Base-by-base conservation (phyloP, 2,329 filamentous ascomycete species). In the Talaromyces sp. region DNA sequence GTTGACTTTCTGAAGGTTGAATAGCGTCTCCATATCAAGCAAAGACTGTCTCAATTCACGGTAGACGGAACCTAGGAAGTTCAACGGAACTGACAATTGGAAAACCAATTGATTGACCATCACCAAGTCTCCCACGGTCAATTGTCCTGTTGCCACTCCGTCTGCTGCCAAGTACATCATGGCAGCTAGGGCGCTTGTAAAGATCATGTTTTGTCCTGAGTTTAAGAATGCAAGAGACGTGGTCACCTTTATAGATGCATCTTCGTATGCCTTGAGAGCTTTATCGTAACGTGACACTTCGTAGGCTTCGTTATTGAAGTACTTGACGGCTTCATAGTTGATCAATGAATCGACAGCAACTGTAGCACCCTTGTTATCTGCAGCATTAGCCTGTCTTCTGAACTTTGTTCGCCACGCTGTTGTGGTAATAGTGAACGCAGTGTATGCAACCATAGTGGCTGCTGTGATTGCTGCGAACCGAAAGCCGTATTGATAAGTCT, bases 51-150 rank as follows among this genome's bases (percentile, higher is more conserved):
- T 84, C 56, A 99, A 82, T 76, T 99, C 94, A 65, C 94, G 88
- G 72, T 99, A 99, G 11, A 99, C 93, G 13, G 91, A 96, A n/a
- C 94, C 94, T 3, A 99, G 80, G 74, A 99, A 99, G 79, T 99
- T 99, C 60, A 99, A 82, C 0, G 94, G 94, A 3, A 99, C 91
- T 0, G 91, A 97, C 5, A 99, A 86, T 75, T 99, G 94, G 76
- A 99, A 99, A 60, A 99, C 92, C 17, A 99, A 86, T 78, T 97
- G 94, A 73, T 99, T 99, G 65, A 99, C 91, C 90, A 99, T 95
- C 70, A 99, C 94, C 33, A 99, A 81, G 70, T 99, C 95, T 59
- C 94, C 94, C 13, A 99, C 92, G 0, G 93, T 97, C 66, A 99
- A 77, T 5, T 80, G 78, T 13, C 93, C 93, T 2, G 78, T 80